Evolutionary conservation across 78 protist genomes (phyloP).

Genomic region (Dictyostelium brefeldianum): DNA sequence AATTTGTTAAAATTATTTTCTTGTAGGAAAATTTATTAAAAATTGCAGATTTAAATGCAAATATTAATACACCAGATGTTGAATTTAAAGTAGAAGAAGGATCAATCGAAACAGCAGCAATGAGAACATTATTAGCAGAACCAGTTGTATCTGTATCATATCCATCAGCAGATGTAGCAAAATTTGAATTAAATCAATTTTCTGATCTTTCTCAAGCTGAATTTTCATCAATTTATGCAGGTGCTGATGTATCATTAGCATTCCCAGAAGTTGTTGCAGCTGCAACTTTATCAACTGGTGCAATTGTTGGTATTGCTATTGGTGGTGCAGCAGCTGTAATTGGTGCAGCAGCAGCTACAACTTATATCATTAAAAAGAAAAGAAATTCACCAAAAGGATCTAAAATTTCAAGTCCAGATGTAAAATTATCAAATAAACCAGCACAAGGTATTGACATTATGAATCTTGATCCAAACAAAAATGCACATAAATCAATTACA

Average conservation of each 20-base stretch:
- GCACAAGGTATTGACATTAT: conserved; percentile 34
- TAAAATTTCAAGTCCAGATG: neutral
- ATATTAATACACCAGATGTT: conserved; percentile 38
- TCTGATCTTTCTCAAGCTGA: conserved; percentile 31
- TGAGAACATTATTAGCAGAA: neutral
- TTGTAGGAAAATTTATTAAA: neutral
- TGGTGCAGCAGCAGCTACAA: conserved; percentile 14
- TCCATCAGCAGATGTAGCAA: neutral
- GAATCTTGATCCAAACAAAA: neutral
- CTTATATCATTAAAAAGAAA: conserved; percentile 4
- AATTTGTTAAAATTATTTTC: neutral
- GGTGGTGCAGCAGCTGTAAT: conserved; percentile 37
- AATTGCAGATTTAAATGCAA: neutral
- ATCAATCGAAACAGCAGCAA: neutral
- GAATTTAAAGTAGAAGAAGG: neutral
- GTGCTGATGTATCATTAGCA: conserved; percentile 24
- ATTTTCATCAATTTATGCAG: neutral
- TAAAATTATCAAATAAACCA: neutral
- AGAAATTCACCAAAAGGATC: neutral
- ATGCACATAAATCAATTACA: conserved; percentile 52
- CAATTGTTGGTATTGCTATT: conserved; percentile 60
- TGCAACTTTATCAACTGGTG: conserved; percentile 55
- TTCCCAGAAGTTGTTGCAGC: conserved; percentile 8
- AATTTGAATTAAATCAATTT: conserved; percentile 21
- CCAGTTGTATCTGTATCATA: conserved; percentile 24